A percentile compares a stretch with the other conserved stretches of the same genome.
phyloP scores from a whole-genome alignment of 225 moss, liverwort and hornwort species.

The Pseudisothecium myosuroides region DNA sequence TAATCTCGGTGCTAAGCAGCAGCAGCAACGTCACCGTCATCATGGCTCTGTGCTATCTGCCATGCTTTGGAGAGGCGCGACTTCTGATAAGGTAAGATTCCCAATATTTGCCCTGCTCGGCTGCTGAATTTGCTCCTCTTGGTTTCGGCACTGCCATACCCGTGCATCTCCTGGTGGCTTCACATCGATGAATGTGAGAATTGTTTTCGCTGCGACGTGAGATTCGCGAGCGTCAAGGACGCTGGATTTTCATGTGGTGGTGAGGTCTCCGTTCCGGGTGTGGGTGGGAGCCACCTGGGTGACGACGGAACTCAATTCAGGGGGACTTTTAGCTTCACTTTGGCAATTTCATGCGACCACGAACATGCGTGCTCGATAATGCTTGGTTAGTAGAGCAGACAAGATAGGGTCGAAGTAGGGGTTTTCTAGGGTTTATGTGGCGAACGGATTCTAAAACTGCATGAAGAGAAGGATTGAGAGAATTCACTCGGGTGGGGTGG shows the following conservation, averaged over 20 bases:
- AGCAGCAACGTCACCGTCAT: not conserved
- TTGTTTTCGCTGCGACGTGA: not conserved
- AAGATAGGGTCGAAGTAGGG: not conserved
- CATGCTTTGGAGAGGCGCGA: not conserved
- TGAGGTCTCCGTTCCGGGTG: not conserved
- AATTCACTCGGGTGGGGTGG: not conserved
- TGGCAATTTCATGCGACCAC: not conserved
- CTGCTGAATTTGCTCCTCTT: not conserved
- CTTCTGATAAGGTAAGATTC: not conserved
- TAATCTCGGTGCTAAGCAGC: not conserved
- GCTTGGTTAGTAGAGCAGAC: not conserved
- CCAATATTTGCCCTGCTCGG: not conserved
- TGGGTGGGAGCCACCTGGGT: not conserved
- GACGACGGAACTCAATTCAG: not conserved
- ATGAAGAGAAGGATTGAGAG: not conserved
- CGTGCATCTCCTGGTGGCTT: not conserved
- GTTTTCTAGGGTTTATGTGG: conserved; percentile 3
- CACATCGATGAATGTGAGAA: not conserved
- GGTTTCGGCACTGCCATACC: not conserved
- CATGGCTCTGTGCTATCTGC: conserved; percentile 10
- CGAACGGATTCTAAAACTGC: not conserved
- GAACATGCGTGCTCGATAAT: not conserved
- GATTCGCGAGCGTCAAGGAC: not conserved
- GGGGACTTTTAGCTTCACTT: not conserved
- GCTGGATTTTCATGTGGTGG: not conserved